Percentiles rank a stretch among this genome's conserved stretches.
phyloP scores from a whole-genome alignment of 1,284 basidiomycete genomes.

The Omphalotus olearius region DNA sequence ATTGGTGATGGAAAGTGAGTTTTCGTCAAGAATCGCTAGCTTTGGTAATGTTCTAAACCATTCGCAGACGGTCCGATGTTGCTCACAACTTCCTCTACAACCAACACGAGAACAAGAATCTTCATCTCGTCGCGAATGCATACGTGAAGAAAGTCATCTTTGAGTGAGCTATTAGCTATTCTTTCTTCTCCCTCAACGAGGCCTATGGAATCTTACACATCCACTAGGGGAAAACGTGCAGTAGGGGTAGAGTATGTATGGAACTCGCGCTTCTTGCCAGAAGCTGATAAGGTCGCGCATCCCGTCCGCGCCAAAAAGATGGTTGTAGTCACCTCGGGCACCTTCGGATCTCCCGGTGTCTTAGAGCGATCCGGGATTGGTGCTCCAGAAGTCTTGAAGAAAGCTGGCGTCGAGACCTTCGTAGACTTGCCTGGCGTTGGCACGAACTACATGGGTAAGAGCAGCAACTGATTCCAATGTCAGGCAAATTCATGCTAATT shows the following conservation, averaged over 20 bases:
- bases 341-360: conserved; percentile 22
- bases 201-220: neutral
- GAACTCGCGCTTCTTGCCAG: conserved; percentile 1
- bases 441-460: conserved; percentile 36
- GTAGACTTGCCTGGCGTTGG: conserved; percentile 45
- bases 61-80: conserved; percentile 44
- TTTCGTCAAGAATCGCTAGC: too few species aligned
- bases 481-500: too few species aligned
- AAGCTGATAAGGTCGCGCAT: conserved; percentile 19
- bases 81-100: conserved; percentile 58
- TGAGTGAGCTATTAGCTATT: neutral
- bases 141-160: neutral
- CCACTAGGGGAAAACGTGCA: conserved; percentile 29
- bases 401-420: conserved; percentile 25
- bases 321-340: conserved; percentile 37
- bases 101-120: conserved; percentile 18
- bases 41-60: neutral
- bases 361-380: conserved; percentile 23
- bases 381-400: conserved; percentile 25
- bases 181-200: neutral
- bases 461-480: neutral
- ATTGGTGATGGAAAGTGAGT: too few species aligned
- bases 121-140: neutral
- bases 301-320: conserved; percentile 28
- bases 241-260: conserved; percentile 34